Evolutionary conservation across 805 yeast species (phyloP).

Genomic region (Candida nitratophila): DNA sequence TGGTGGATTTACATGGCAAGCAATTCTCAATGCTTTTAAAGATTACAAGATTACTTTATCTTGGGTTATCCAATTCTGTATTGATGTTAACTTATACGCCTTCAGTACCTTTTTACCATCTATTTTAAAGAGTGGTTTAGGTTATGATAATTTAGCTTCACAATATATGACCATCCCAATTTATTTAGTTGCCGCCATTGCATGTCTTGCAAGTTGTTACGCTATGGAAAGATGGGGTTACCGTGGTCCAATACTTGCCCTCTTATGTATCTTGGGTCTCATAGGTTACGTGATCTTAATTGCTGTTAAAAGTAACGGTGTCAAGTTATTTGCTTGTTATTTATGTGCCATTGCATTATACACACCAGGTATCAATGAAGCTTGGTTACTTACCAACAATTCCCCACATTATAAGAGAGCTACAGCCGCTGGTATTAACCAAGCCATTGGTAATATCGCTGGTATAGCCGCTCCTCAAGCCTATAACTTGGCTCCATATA

Average conservation of each 20-base stretch:
- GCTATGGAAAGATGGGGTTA: constrained; percentile 9
- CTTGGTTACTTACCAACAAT: constrained; percentile 8
- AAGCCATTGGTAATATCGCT: constrained; percentile 49
- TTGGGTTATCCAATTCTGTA: constrained; percentile 8
- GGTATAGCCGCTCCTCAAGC: constrained; percentile 31
- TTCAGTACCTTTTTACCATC: constrained; percentile 12
- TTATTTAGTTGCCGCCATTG: constrained; percentile 11
- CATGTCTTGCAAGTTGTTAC: constrained; percentile 3
- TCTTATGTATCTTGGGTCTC: constrained; percentile 7
- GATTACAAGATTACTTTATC: constrained; percentile 10
- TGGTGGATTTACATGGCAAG: constrained; percentile 6
- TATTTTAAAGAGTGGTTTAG: constrained; percentile 13
- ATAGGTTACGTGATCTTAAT: constrained; percentile 10
- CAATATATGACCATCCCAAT: constrained; percentile 14
- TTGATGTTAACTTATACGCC: constrained; percentile 9
- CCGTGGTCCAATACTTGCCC: constrained; percentile 10
- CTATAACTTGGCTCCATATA: not conserved
- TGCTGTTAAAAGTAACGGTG: constrained; percentile 10
- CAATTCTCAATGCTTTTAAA: constrained; percentile 2
- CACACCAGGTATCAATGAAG: constrained; percentile 1
- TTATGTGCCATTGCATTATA: not conserved
- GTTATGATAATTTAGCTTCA: constrained; percentile 9
- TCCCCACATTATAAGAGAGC: constrained; percentile 19
- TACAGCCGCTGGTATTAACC: constrained; percentile 57
- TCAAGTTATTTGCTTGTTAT: constrained; percentile 13